Evolutionary conservation across 176 grass and related monocot genomes (phyloP), one percentile per base, ranked within the genome.

Genomic region (Lolium perenne): DNA sequence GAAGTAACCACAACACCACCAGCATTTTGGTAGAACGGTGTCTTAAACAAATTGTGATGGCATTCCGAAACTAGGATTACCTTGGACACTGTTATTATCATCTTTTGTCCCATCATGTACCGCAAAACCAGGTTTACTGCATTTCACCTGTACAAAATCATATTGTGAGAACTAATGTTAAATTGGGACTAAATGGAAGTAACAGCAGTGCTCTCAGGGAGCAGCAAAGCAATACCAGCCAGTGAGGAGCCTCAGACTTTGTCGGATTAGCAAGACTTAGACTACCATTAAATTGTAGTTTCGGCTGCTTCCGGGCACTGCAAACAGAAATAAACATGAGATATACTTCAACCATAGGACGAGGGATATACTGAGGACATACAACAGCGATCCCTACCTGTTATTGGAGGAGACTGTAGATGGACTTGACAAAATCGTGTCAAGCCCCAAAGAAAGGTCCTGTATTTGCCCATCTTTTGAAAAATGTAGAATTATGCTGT

Each of bases 151-250:
- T 74, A 63, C 3, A 62, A 62, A 71, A 59, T 4, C 10, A 68
- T 55, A 71, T 43, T 75, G 45, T 38, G 26, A 35, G 59, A 78
- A 56, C 54, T 9, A 43, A 76, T 63, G 68, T 69, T 83, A 22
- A 41, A 58, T 71, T 80, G 79, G 14, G 46, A 73, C 45, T 54
- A 60, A 80, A 67, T 13, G 10, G 40, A 76, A 70, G 43, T 56
- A 14, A 84, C 53, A 76, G 1, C 2, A 53, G 60, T 62, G 54
- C 67, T 82, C 80, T 84, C 43, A 43, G 35, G 46, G 1, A 29
- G 16, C 59, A 87, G 82, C 9, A 76, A 74, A 67, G 50, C 56
- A 87, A 54, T 91, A 91, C 92, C 84, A 86, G 77, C 29, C 45
- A 85, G 47, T 23, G 78, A 81, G 80, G 32, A 74, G 43, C 16